A percentile compares a stretch with the other conserved stretches of the same genome.
Conservation (phyloP, 306 rosid genomes). For the Gastrolobium bilobum region DNA sequence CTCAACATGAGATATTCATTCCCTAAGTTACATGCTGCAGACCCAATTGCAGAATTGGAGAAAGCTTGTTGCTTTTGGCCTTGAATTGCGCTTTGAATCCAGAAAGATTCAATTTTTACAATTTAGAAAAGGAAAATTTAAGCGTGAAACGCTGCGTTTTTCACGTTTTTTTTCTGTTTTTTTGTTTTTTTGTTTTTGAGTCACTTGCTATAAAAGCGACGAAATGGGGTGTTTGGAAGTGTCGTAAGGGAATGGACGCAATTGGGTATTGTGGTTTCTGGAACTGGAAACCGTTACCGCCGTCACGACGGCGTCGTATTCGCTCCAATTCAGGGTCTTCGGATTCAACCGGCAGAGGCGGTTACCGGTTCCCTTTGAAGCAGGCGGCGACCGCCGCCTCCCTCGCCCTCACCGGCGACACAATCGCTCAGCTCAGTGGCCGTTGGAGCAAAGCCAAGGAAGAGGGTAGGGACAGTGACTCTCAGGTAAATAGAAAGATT, state of each 20-base stretch:
- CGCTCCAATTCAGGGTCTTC: slow-evolving; percentile 62
- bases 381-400: slow-evolving; percentile 84
- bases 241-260: slow-evolving; percentile 61
- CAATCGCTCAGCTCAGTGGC: slow-evolving; percentile 58
- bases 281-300: slow-evolving; percentile 65
- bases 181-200: too few relatives aligned
- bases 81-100: background rate
- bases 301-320: slow-evolving; percentile 48
- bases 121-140: background rate
- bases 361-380: slow-evolving; percentile 73
- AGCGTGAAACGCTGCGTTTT: slow-evolving; percentile 53
- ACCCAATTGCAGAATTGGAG: slow-evolving; percentile 9
- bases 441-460: slow-evolving; percentile 54
- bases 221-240: background rate
- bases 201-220: slow-evolving; percentile 1
- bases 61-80: background rate
- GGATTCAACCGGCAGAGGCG: slow-evolving; percentile 59
- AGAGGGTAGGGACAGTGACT: slow-evolving; percentile 34
- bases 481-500: slow-evolving; percentile 52
- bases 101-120: background rate
- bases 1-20: too few relatives aligned
- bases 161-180: background rate
- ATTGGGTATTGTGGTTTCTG: slow-evolving; percentile 70
- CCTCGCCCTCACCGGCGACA: slow-evolving; percentile 60
- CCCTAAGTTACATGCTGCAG: background rate